These are phyloP conservation scores for Solanum sejunctum DNA, from an alignment of 257 asterid genomes.

Conservation along the genomic window DNA sequence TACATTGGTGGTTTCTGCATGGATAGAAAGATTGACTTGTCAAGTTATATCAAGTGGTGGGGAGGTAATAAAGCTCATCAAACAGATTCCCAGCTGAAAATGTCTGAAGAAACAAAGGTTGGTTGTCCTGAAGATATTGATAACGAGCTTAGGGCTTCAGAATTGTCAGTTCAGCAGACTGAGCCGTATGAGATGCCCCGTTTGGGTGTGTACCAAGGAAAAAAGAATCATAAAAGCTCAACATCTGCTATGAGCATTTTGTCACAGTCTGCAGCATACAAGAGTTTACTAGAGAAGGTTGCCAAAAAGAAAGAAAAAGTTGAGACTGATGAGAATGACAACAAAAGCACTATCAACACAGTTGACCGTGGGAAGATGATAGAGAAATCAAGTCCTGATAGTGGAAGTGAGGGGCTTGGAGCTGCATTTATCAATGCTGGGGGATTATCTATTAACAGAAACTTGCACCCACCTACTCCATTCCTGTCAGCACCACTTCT, in stretches of 20 bases:
- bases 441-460: slow-evolving; percentile 51
- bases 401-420: slow-evolving; percentile 43
- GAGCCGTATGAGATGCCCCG: slow-evolving; percentile 93
- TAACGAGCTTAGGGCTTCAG: slow-evolving; percentile 59
- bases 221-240: slow-evolving; percentile 37
- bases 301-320: slow-evolving; percentile 51
- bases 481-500: slow-evolving; percentile 76
- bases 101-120: slow-evolving; percentile 49
- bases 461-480: slow-evolving; percentile 46
- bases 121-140: slow-evolving; percentile 53
- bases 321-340: slow-evolving; percentile 67
- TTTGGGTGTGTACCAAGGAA: slow-evolving; percentile 58
- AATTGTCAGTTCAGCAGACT: slow-evolving; percentile 44
- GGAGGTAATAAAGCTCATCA: slow-evolving; percentile 49
- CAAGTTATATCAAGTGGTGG: slow-evolving; percentile 97
- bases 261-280: slow-evolving; percentile 70
- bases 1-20: slow-evolving; percentile 47
- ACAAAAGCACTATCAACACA: slow-evolving; percentile 41
- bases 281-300: slow-evolving; percentile 62
- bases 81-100: slow-evolving; percentile 46
- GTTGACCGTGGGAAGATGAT: slow-evolving; percentile 44
- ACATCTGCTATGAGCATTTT: slow-evolving; percentile 72
- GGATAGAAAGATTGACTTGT: slow-evolving; percentile 82
- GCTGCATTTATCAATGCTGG: slow-evolving; percentile 47
- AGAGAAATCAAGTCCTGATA: slow-evolving; percentile 48